Evolutionary conservation across 176 grass and related monocot genomes (phyloP), one percentile per base, ranked within the genome.

Genomic region (Oryza longistaminata): DNA sequence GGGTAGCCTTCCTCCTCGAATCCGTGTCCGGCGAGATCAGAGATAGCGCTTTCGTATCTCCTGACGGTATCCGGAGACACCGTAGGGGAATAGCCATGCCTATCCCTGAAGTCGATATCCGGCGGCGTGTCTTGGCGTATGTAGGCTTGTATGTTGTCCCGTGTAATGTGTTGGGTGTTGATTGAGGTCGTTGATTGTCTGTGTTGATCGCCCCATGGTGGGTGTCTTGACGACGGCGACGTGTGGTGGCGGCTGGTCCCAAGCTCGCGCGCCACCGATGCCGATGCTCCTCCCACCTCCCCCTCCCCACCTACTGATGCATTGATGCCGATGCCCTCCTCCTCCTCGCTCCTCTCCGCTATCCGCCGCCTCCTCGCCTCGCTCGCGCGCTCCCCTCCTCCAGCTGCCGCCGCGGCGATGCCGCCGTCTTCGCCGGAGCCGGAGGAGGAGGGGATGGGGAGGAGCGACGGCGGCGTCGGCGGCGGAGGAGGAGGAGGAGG

Each of bases 221-320:
- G n/a, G n/a, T n/a, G n/a, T n/a, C n/a, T n/a, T n/a, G n/a, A 39
- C 83, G 88, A 90, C 74, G 83, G 88, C 88, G 84, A 90, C 88
- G 84, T 74, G 88, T n/a, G 73, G 84, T 90, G 84, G 83, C 83
- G 88, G 88, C 84, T 87, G 88, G 88, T 87, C 88, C 88, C 88
- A 83, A 90, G 84, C 80, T 73, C 84, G 21, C 16, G 65, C 82
- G 31, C 79, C 81, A 75, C 84, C 80, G 84, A 90, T 79, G 50
- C 84, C 74, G 84, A 90, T 87, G 88, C 84, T 87, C 88, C 88
- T 48, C 84, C 88, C 88, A 90, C 88, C 75, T 68, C 61, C 71
- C 62, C 52, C 48, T 50, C 42, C 45, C 42, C 79, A 87, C 75
- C 88, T 78, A 86, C 6, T 62, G n/a, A 62, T 62, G 58, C 55